Evolutionary conservation across 2,329 filamentous ascomycete species (phyloP).

Genomic region (Dactylellina drechsleri): DNA sequence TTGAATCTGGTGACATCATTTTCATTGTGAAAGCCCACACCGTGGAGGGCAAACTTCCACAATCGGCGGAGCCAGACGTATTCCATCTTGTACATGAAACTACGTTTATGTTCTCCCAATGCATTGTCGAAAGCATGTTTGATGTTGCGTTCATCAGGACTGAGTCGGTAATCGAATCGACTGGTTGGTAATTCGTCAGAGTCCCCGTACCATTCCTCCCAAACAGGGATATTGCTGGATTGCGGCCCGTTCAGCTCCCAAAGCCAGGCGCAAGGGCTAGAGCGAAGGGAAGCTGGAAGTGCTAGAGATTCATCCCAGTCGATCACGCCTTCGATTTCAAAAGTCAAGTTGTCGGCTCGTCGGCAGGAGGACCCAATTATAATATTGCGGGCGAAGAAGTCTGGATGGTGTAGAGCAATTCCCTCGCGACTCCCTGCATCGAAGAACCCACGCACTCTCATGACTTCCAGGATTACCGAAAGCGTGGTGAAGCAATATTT

Average conservation of each 20-base stretch:
- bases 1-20: slow-evolving; percentile 23
- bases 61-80: slow-evolving; percentile 48
- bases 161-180: slow-evolving; percentile 43
- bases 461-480: slow-evolving; percentile 26
- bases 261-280: slow-evolving; percentile 40
- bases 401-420: slow-evolving; percentile 43
- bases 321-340: slow-evolving; percentile 43
- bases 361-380: slow-evolving; percentile 37
- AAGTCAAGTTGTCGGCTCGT: slow-evolving; percentile 36
- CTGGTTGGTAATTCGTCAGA: slow-evolving; percentile 41
- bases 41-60: slow-evolving; percentile 43
- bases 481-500: slow-evolving; percentile 23
- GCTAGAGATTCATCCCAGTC: slow-evolving; percentile 39
- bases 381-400: slow-evolving; percentile 50
- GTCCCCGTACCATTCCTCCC: slow-evolving; percentile 52
- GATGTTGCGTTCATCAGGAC: slow-evolving; percentile 42
- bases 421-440: slow-evolving; percentile 8
- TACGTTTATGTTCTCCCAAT: slow-evolving; percentile 12
- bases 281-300: slow-evolving; percentile 44
- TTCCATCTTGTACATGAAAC: slow-evolving; percentile 47
- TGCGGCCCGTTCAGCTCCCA: slow-evolving; percentile 42
- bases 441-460: slow-evolving; percentile 39
- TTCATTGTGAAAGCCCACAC: slow-evolving; percentile 8
- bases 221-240: slow-evolving; percentile 28
- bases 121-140: slow-evolving; percentile 33